A percentile compares a stretch with the other conserved stretches of the same genome.
Conservation (phyloP, 2,329 filamentous ascomycete genomes). For the Pseudocercospora cruenta region DNA sequence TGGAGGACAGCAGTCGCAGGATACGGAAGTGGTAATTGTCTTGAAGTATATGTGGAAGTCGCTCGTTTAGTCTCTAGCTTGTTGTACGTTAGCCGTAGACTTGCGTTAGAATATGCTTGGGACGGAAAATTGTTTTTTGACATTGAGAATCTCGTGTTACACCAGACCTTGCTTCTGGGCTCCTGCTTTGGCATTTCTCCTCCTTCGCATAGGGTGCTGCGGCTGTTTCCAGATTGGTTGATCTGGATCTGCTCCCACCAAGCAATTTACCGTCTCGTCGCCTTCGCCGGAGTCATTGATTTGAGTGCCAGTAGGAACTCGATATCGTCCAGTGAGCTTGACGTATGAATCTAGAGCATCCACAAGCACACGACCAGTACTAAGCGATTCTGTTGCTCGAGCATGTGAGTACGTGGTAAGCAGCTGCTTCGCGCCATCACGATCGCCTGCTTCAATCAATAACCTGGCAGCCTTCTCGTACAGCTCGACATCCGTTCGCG, state of each 20-base stretch:
- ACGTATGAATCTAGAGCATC: constrained; percentile 23
- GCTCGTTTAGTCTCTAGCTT: not conserved
- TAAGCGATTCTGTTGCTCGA: constrained; percentile 18
- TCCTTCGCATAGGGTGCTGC: constrained; percentile 16
- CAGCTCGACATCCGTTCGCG: constrained; percentile 18
- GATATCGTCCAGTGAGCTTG: constrained; percentile 21
- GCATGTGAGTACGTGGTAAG: constrained; percentile 25
- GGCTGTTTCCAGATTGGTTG: constrained; percentile 29
- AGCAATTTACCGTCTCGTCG: constrained; percentile 42
- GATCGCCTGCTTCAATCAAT: constrained; percentile 22
- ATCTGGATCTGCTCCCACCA: constrained; percentile 36
- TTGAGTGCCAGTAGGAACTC: constrained; percentile 17
- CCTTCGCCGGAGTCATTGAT: constrained; percentile 42
- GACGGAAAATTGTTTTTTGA: not conserved
- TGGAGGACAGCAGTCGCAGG: too few species aligned
- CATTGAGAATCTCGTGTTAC: not conserved
- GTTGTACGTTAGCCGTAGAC: not conserved
- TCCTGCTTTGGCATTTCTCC: not conserved
- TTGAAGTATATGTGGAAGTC: too few species aligned
- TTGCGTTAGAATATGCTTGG: not conserved
- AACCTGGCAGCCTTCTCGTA: constrained; percentile 23
- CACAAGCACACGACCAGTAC: constrained; percentile 19
- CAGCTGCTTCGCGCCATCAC: constrained; percentile 23
- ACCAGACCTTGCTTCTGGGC: not conserved
- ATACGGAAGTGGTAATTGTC: too few species aligned